Evolutionary conservation across 352 stramenopile genomes (phyloP), one percentile per base, ranked within the genome.

Genomic region (Phytophthora ramorum): DNA sequence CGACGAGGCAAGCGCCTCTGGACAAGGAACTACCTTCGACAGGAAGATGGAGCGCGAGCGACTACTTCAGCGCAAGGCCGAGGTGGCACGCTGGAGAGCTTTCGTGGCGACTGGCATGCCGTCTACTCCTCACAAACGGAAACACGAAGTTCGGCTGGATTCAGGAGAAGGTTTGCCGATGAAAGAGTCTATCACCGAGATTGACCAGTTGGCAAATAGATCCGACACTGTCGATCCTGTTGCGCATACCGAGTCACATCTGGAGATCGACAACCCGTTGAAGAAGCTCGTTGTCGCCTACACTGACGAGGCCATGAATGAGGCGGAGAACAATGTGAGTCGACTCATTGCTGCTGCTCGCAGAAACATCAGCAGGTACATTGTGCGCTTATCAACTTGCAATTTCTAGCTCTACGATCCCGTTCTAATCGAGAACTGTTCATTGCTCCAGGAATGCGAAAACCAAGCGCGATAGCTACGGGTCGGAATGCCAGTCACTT

Each of bases 11-110:
- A 66, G 55, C 50, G 45, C 30, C 26, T 72, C 51, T 12, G 53
- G 53, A n/a, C 71, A 76, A 35, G 43, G 53, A 9, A 59, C 62
- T 12, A 76, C 47, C 37, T 76, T 78, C 40, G 60, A 71, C 41
- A 63, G 62, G 24, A 78, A 76, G 43, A 62, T 73, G 8, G 66
- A 76, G 49, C 38, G 63, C 12, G 66, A 76, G 4, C 68, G 67
- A 19, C 32, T 76, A 8, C 53, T 63, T 20, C 43, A 66, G 14
- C 72, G 72, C 34, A 72, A 66, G 7, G 56, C 66, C 7, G 72
- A 79, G 47, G 30, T 74, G 43, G 19, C 24, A 10, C 58, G 52
- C 6, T 80, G 73, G 73, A 13, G 57, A 49, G 58, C 54, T 13
- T 71, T 74, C 40, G 13, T 67, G 12, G 20, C 63, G 12, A 19